phyloP scores from a whole-genome alignment of 2,329 filamentous ascomycete species.

The Colletotrichum musicola region DNA sequence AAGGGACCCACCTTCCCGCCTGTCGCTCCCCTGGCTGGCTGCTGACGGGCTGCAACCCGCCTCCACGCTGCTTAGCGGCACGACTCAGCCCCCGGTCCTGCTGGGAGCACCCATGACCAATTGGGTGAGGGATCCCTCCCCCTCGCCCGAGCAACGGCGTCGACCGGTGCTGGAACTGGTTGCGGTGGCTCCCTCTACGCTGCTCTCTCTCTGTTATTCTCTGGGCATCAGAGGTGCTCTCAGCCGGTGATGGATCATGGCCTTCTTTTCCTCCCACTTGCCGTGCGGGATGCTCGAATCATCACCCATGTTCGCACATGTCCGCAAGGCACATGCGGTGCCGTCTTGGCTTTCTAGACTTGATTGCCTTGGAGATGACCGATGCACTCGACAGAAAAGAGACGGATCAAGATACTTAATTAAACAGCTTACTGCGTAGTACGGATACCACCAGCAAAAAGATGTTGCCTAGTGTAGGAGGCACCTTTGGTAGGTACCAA shows the following conservation, averaged over 20 bases:
- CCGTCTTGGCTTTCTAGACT: conserved; percentile 15
- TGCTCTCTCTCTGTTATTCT: too few species aligned
- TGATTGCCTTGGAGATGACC: conserved; percentile 24
- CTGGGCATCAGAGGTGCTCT: too few species aligned
- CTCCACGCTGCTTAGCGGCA: conserved; percentile 31
- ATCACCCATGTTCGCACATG: conserved; percentile 29
- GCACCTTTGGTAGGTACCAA: too few species aligned
- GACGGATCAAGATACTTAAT: too few species aligned
- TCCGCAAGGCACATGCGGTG: conserved; percentile 16
- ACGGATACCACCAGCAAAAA: neutral
- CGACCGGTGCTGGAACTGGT: conserved; percentile 5
- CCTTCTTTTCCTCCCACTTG: conserved; percentile 19
- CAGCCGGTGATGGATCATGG: too few species aligned
- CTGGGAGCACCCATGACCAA: conserved; percentile 34
- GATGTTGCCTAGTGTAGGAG: neutral
- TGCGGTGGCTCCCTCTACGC: neutral
- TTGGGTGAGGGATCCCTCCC: conserved; percentile 13
- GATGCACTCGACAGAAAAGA: conserved; percentile 8
- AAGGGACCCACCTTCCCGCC: conserved; percentile 6
- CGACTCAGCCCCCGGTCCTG: conserved; percentile 36
- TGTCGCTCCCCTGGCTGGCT: conserved; percentile 12
- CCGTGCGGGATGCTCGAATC: conserved; percentile 25
- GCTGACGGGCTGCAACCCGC: conserved; percentile 33
- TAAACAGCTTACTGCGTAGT: too few species aligned
- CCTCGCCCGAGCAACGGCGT: conserved; percentile 36